phyloP scores from a whole-genome alignment of 2,329 filamentous ascomycete genomes.

The Cercospora beticola region DNA sequence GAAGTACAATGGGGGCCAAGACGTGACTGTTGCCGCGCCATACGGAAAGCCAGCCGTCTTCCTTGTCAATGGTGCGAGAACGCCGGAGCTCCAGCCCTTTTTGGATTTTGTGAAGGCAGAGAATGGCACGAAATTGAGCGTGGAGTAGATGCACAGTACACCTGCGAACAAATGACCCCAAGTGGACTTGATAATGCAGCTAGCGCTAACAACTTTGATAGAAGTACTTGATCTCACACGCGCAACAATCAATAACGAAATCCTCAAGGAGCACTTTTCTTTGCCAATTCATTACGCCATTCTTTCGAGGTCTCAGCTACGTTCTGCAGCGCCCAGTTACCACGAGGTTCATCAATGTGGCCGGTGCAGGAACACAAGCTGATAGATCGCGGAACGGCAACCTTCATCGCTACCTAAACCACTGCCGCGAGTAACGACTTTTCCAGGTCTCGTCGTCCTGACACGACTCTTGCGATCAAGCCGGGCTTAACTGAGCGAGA shows the following conservation, averaged over 20 bases:
- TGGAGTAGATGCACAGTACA: not conserved
- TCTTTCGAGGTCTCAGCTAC: too few species aligned
- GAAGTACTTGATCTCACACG: too few species aligned
- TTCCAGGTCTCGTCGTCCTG: too few species aligned
- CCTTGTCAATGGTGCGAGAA: constrained; percentile 28
- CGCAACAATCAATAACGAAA: too few species aligned
- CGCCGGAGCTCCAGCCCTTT: constrained; percentile 29
- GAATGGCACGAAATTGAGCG: constrained; percentile 25
- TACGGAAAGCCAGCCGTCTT: constrained; percentile 35
- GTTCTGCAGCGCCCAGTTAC: too few species aligned
- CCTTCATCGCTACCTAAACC: too few species aligned
- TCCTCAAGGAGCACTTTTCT: too few species aligned
- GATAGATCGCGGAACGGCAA: not conserved
- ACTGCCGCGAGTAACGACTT: not conserved
- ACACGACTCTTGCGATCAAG: too few species aligned
- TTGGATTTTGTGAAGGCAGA: constrained; percentile 34
- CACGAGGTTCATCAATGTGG: too few species aligned
- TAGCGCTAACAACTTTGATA: not conserved
- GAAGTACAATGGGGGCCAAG: constrained; percentile 29
- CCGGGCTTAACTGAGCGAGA: too few species aligned
- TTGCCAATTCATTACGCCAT: too few species aligned
- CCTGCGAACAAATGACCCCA: not conserved
- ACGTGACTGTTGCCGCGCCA: constrained; percentile 29
- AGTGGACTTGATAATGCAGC: not conserved
- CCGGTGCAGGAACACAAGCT: too few species aligned